phyloP scores from a whole-genome alignment of 306 rosid genomes.

The Dryas octopetala region DNA sequence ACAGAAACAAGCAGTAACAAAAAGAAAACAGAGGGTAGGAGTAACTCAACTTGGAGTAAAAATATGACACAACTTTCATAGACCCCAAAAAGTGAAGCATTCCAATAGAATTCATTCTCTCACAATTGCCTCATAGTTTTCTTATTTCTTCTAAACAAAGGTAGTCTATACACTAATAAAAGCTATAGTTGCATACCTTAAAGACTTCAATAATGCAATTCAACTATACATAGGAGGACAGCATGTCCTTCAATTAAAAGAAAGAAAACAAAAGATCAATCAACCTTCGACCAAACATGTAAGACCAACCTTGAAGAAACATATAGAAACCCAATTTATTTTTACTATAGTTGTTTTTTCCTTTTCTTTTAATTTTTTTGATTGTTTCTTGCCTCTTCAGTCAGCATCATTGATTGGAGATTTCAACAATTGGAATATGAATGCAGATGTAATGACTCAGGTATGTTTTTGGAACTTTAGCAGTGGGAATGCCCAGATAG shows the following conservation, averaged over 20 bases:
- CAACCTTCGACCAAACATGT: no score
- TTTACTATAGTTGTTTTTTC: no score
- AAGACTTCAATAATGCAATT: no score
- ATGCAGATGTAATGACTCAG: constrained; percentile 77
- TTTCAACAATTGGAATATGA: constrained; percentile 94
- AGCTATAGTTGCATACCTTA: no score
- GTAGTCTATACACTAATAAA: background rate
- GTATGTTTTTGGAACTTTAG: constrained; percentile 44
- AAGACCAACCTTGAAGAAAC: no score
- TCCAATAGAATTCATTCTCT: background rate
- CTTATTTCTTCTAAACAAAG: background rate
- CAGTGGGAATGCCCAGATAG: background rate
- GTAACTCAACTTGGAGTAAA: background rate
- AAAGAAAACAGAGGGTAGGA: background rate
- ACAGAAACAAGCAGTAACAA: background rate
- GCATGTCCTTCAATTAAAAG: no score
- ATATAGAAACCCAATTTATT: no score
- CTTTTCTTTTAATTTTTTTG: background rate
- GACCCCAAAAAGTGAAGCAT: background rate
- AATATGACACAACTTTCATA: no score
- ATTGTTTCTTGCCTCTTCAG: constrained; percentile 43
- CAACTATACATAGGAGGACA: no score
- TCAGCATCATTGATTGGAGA: constrained; percentile 92
- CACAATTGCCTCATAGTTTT: background rate
- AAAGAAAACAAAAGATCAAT: no score